Evolutionary conservation across 805 yeast species (phyloP), one percentile per base, ranked within the genome.

Genomic region (Pichia sporocuriosa): DNA sequence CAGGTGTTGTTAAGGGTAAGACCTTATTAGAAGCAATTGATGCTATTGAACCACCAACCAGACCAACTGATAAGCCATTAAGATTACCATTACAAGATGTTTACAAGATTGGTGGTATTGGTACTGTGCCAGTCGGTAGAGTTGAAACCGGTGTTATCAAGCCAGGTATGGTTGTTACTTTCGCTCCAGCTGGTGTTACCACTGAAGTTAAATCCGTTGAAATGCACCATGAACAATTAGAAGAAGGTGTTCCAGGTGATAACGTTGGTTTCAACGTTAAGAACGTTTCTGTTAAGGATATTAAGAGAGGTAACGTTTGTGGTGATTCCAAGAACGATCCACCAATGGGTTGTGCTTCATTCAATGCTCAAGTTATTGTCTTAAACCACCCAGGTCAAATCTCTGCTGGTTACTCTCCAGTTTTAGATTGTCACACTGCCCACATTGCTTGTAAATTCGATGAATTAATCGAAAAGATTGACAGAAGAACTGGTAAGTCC

Each of bases 311-410:
- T 74, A 85, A 85, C 84, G 89, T 85, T 56, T 74, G 84, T 70
- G 88, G 93, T 76, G 88, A 82, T 78, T 78, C 88, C 68, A 79
- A 81, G 79, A 77, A 80, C 77, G 93, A 84, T 67, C 89, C 93
- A 63, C 90, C 93, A 63, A 66, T 72, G 71, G 90, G 77, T 57
- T 69, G 79, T 64, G 82, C 73, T 55, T 80, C 87, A 63, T 84
- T 84, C 54, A 51, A 46, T 37, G 85, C 90, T 63, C 88, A 84
- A 71, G 85, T 84, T 54, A 82, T 84, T 62, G 77, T 84, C 72
- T 78, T 84, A 73, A 84, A 84, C 83, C 89, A 84, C 73, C 89
- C 93, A 54, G 90, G 94, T 78, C 93, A 85, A 71, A 76, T 85
- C 68, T 72, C 89, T 62, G 80, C 89, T 58, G 95, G 95, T 64